A percentile compares a stretch with the other conserved stretches of the same genome.
phyloP scores from a whole-genome alignment of 2,329 filamentous ascomycete species.

The Cryphonectria nitschkei region DNA sequence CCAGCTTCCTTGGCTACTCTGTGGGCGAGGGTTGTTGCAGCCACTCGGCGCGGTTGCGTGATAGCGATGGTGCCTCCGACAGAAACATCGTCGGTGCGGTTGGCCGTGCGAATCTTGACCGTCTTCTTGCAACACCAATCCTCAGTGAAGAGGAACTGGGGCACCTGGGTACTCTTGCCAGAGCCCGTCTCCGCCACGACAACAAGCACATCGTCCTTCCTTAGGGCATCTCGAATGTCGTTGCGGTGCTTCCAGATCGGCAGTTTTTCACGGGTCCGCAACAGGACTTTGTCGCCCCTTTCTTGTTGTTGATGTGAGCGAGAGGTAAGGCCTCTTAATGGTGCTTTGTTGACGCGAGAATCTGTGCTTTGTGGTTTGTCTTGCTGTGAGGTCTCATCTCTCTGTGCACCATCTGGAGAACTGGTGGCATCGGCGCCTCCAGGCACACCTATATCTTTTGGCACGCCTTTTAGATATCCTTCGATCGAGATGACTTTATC shows the following conservation, averaged over 20 bases:
- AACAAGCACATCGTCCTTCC: conserved; percentile 75
- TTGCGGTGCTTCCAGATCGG: conserved; percentile 79
- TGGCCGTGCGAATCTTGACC: conserved; percentile 48
- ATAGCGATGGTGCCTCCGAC: conserved; percentile 87
- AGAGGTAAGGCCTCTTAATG: conserved; percentile 20
- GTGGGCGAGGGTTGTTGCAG: conserved; percentile 86
- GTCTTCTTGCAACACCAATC: conserved; percentile 73
- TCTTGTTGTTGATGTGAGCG: not conserved
- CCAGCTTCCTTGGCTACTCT: conserved; percentile 81
- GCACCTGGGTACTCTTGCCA: conserved; percentile 95
- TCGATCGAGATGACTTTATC: conserved; percentile 53
- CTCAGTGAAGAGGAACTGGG: conserved; percentile 82
- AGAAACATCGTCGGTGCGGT: conserved; percentile 47
- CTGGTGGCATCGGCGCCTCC: not conserved
- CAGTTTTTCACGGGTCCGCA: conserved; percentile 63
- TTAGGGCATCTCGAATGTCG: conserved; percentile 68
- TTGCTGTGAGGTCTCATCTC: not conserved
- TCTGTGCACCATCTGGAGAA: too few species aligned
- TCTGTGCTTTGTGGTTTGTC: not conserved
- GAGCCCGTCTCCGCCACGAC: conserved; percentile 94
- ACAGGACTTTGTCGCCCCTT: conserved; percentile 29
- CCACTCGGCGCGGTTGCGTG: conserved; percentile 91
- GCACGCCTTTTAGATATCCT: conserved; percentile 47
- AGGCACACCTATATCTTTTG: conserved; percentile 37
- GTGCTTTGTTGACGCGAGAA: conserved; percentile 31